phyloP scores from a whole-genome alignment of 2,329 filamentous ascomycete genomes.

The Lecanoromycetidae sp. region DNA sequence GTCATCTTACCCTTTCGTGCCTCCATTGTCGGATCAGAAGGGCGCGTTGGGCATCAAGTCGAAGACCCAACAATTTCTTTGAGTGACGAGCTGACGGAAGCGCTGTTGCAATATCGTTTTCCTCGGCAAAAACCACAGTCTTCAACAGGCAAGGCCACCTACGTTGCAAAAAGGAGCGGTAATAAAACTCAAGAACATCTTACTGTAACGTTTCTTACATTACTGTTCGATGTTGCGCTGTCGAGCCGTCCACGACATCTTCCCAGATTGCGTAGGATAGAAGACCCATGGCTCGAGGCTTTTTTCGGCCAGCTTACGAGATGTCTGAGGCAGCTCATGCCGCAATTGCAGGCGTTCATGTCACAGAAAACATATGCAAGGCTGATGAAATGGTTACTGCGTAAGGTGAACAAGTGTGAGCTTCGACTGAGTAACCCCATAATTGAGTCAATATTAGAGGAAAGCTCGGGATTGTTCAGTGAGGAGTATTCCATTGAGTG shows the following conservation, averaged over 20 bases:
- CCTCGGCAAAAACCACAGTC: neutral
- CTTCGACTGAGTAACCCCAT: constrained; percentile 6
- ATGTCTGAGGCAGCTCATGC: constrained; percentile 24
- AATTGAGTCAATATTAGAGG: constrained; percentile 20
- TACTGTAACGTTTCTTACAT: constrained; percentile 27
- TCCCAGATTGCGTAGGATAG: constrained; percentile 32
- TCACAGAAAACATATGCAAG: neutral
- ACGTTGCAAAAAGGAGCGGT: neutral
- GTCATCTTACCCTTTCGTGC: constrained; percentile 4
- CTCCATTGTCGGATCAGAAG: neutral
- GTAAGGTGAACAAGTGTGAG: neutral
- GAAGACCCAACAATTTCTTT: neutral
- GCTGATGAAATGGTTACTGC: constrained; percentile 9
- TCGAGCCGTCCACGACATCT: constrained; percentile 34
- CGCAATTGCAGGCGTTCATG: constrained; percentile 8
- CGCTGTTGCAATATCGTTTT: neutral
- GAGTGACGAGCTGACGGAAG: neutral
- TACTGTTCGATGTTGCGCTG: constrained; percentile 36
- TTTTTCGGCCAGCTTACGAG: constrained; percentile 35
- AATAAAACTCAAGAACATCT: constrained; percentile 2
- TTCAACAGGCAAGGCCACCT: neutral
- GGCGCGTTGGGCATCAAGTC: neutral
- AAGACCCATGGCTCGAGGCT: constrained; percentile 39
- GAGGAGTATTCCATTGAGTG: constrained; percentile 28
- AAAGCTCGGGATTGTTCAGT: neutral